Evolutionary conservation across 257 asterid species (phyloP).

Genomic region (Schizonepeta tenuifolia): DNA sequence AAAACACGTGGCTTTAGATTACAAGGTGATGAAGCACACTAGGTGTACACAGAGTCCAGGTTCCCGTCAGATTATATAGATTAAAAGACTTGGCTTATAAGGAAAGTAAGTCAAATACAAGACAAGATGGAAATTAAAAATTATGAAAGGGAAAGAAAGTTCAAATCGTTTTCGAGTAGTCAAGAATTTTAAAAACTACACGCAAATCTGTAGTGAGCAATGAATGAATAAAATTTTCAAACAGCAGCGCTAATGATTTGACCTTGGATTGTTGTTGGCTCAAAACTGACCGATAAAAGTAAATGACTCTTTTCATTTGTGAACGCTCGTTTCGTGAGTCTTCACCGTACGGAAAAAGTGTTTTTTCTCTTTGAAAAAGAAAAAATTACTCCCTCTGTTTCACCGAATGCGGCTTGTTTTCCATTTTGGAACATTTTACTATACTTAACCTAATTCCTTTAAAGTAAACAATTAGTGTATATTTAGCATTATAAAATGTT

Average conservation of each 20-base stretch:
- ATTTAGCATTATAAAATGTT: too few species aligned
- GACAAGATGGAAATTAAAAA: not conserved
- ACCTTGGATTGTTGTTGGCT: not conserved
- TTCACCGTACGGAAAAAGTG: not conserved
- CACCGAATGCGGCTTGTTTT: too few species aligned
- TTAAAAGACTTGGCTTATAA: not conserved
- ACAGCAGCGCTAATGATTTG: not conserved
- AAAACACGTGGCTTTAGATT: too few species aligned
- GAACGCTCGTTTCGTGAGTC: not conserved
- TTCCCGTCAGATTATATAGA: too few species aligned
- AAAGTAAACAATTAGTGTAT: too few species aligned
- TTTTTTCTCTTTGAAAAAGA: not conserved
- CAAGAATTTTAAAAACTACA: not conserved
- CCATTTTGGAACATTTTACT: too few species aligned
- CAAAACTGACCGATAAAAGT: conserved; percentile 12
- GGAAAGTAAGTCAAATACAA: not conserved
- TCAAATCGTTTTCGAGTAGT: not conserved
- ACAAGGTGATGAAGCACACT: too few species aligned
- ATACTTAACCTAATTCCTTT: too few species aligned
- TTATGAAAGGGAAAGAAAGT: not conserved
- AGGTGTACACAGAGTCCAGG: too few species aligned
- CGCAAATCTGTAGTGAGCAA: not conserved
- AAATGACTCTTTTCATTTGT: not conserved
- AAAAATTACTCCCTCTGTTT: too few species aligned
- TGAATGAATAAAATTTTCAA: not conserved